Percentiles rank a stretch among this genome's conserved stretches.
These are phyloP conservation scores for Phlyctochytrium arcticum DNA, from an alignment of 192 early-diverging fungal genomes.

Conservation along the genomic window DNA sequence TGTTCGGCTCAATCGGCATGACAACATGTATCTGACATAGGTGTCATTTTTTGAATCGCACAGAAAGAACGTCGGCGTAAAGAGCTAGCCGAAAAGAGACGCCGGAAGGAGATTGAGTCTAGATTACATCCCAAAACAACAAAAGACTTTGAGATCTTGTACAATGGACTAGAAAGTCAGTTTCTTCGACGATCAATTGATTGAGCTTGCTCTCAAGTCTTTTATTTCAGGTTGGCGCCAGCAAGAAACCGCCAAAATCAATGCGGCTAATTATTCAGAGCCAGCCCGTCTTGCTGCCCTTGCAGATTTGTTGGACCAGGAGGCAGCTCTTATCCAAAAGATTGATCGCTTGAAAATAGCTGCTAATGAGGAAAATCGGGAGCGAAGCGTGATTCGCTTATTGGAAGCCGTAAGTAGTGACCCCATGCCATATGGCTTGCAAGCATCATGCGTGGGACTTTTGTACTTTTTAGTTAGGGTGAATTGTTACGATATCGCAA, in stretches of 20 bases:
- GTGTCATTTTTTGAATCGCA: background rate
- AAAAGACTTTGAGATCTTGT: constrained; percentile 59
- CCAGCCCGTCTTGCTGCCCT: constrained; percentile 51
- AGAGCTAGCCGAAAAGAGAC: constrained; percentile 43
- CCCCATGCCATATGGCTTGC: background rate
- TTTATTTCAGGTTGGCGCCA: constrained; percentile 42
- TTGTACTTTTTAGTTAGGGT: background rate
- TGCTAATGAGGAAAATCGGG: constrained; percentile 50
- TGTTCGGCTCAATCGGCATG: background rate
- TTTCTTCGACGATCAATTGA: background rate
- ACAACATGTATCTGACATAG: background rate
- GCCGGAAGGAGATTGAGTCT: constrained; percentile 45
- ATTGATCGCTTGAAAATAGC: constrained; percentile 54
- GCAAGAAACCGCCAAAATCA: constrained; percentile 52
- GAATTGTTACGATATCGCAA: background rate
- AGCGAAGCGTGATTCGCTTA: constrained; percentile 36
- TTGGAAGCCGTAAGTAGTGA: constrained; percentile 40
- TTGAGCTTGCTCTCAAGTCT: background rate
- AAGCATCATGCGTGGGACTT: background rate
- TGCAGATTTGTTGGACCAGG: constrained; percentile 55
- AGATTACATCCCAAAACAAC: constrained; percentile 47
- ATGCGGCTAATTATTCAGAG: constrained; percentile 43
- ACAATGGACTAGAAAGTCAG: constrained; percentile 55
- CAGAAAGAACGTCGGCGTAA: constrained; percentile 47
- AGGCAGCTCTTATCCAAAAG: constrained; percentile 55